These are phyloP conservation scores for Allantophomopsis cytisporea DNA, from an alignment of 2,329 filamentous ascomycete species.

Conservation along the genomic window DNA sequence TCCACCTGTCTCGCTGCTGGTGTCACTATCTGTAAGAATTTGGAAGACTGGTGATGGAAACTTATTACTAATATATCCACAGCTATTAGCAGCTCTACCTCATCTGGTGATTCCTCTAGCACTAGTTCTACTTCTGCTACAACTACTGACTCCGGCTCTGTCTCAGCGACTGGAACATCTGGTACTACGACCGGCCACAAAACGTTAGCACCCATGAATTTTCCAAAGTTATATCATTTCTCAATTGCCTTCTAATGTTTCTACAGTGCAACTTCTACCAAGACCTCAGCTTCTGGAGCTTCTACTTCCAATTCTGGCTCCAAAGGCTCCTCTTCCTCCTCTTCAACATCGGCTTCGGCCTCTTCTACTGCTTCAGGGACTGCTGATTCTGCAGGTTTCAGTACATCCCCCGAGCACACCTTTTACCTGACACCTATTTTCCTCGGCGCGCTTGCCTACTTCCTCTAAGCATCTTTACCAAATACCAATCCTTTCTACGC, in stretches of 20 bases:
- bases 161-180: constrained; percentile 3
- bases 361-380: background rate
- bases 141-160: constrained; percentile 2
- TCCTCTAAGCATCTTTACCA: no score
- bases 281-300: background rate
- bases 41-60: background rate
- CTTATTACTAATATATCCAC: constrained; percentile 2
- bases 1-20: constrained; percentile 7
- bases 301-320: background rate
- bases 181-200: background rate
- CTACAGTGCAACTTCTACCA: no score
- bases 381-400: background rate
- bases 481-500: no score
- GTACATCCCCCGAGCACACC: background rate
- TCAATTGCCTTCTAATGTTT: background rate
- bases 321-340: background rate
- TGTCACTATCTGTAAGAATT: constrained; percentile 8
- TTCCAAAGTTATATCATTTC: background rate
- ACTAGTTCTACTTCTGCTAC: constrained; percentile 6
- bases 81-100: constrained; percentile 5
- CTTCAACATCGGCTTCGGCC: background rate
- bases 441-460: background rate
- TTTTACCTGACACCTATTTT: background rate
- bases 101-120: constrained; percentile 1
- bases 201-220: constrained; percentile 1